Evolutionary conservation across 108 stramenopile genomes (phyloP), one percentile per base, ranked within the genome.

Genomic region (Cyclotella cryptica): DNA sequence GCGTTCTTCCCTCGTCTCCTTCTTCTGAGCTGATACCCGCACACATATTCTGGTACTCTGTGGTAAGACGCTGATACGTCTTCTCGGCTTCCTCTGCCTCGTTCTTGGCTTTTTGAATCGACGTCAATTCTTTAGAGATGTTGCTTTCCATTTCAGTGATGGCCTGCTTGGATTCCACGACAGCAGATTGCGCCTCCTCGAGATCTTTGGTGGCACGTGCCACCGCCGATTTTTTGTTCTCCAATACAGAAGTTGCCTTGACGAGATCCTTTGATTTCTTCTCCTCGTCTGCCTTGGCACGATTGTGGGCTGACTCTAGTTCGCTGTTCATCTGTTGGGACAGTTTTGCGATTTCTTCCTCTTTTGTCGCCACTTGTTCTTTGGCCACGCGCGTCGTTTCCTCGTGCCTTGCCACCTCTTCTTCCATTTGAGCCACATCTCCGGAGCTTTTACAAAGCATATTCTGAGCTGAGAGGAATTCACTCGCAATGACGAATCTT

Each of bases 251-350:
- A 30, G 92, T 97, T 14, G 81, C 84, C 86, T 97, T 96, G 44
- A 98, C 98, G 18, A 98, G 87, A 68, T 92, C 91, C 78, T 98
- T 98, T n/a, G 95, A 91, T n/a, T 81, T 86, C 61, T 90, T 86
- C 39, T 98, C 97, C 46, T 95, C 92, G 12, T 73, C 80, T 17
- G 75, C 70, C 62, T 88, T 89, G 27, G 87, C 66, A 44, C 82
- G 54, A 13, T 88, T 77, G 70, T 84, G 85, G 19, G 78, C 63
- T 15, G 79, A 71, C 19, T 91, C 86, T 49, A 92, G 84, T 73
- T 92, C 90, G 27, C 87, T 89, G 46, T 85, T 91, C 54, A 88
- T 80, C 60, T 81, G 77, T 26, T 84, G 53, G 15, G 89, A 83
- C 10, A 81, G 62, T 21, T 74, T 78, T 42, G 43, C 61, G 42